Evolutionary conservation across 2,329 filamentous ascomycete species (phyloP).

Genomic region (Saccharata proteae): DNA sequence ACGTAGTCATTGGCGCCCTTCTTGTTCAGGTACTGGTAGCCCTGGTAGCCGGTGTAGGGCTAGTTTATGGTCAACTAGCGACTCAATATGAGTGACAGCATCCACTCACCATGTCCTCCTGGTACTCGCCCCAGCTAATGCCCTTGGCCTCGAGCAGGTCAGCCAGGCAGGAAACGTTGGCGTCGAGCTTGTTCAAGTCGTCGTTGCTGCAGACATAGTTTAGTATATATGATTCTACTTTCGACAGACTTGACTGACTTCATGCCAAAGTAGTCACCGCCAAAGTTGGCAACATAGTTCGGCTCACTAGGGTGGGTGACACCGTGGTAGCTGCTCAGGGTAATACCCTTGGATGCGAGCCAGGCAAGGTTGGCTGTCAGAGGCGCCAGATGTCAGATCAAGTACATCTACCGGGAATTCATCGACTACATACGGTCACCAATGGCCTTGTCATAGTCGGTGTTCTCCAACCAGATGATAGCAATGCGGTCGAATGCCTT

Average conservation of each 20-base stretch:
- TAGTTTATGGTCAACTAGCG: not conserved
- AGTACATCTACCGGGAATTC: not conserved
- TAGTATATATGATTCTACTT: not conserved
- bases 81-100: not conserved
- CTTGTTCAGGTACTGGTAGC: conserved; percentile 53
- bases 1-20: conserved; percentile 65
- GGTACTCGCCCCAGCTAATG: conserved; percentile 48
- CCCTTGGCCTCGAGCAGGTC: conserved; percentile 31
- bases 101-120: conserved; percentile 53
- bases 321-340: conserved; percentile 42
- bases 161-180: conserved; percentile 28
- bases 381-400: conserved; percentile 13
- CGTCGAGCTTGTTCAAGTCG: conserved; percentile 44
- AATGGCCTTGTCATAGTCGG: conserved; percentile 51
- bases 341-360: conserved; percentile 51
- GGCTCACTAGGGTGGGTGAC: conserved; percentile 64
- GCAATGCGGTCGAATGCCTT: conserved; percentile 61
- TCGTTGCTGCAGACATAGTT: conserved; percentile 31
- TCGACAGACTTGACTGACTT: conserved; percentile 14
- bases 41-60: conserved; percentile 32
- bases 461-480: conserved; percentile 70
- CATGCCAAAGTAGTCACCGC: conserved; percentile 64
- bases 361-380: conserved; percentile 39
- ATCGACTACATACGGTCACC: conserved; percentile 43
- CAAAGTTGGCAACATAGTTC: conserved; percentile 59